Base-by-base conservation (phyloP, 1,284 basidiomycete species). In the Golubevia sp. region DNA sequence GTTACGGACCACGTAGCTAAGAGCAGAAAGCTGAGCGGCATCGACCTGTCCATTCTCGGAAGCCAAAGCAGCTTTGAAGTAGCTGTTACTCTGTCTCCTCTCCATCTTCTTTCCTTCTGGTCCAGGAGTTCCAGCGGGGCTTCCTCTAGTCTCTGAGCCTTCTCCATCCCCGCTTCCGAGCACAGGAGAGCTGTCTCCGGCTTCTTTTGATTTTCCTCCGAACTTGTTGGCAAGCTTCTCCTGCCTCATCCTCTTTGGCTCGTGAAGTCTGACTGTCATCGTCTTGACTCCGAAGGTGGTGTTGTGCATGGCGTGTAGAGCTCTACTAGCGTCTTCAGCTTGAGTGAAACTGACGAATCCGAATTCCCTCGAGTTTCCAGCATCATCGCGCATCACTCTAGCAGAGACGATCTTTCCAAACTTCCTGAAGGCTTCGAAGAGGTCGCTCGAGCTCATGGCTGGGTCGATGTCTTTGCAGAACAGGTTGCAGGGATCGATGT, bases 361-460 rank as follows among this genome's bases (percentile, higher is more conserved):
- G 79, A 96, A 97, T 3, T 93, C 93, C 62, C 92, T 90, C 82
- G 91, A 92, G 59, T 91, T 89, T 23, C 92, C 91, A 56, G 78
- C 86, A 71, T 94, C 91, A 76, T 94, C 94, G 24, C 92, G 89
- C 94, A 97, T 97, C 56, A 97, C 92, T 63, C 93, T 89, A 25
- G 94, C 94, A 81, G 93, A 93, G 30, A 82, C 71, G 56, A 84
- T 83, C 20, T 63, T 56, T 8, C 83, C 82, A 64, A 61, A 80
- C 2, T 55, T 55, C 48, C 76, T 67, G 70, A 80, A 76, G n/a
- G 59, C 58, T 54, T 64, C 52, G 51, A 71, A 71, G 24, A 79
- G 70, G 24, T 69, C 62, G 30, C 72, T 71, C 48, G 69, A 71
- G 49, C 64, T 65, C 49, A 77, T 52, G 3, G 58, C 62, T 20